phyloP scores from a whole-genome alignment of 306 rosid species.

The Dryas drummondii region DNA sequence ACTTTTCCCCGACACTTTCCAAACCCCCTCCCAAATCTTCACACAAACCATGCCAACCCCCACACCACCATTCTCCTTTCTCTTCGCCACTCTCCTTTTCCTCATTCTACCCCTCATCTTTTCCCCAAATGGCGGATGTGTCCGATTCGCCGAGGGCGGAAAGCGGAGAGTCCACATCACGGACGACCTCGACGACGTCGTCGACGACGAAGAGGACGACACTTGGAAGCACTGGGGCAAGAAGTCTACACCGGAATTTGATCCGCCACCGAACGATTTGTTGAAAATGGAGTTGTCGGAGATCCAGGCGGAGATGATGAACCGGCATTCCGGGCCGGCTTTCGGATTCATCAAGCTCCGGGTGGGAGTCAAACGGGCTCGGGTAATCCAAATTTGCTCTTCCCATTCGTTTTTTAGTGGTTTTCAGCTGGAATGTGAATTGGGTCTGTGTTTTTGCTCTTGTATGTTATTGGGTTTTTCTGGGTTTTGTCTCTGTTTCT shows the following conservation, averaged over 20 bases:
- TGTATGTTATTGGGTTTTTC: slow-evolving; percentile 6
- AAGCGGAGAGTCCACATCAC: slow-evolving; percentile 68
- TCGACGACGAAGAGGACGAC: slow-evolving; percentile 91
- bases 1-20: too few species aligned
- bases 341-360: slow-evolving; percentile 89
- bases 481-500: background rate
- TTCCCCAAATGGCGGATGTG: slow-evolving; percentile 21
- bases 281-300: slow-evolving; percentile 58
- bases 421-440: slow-evolving; percentile 13
- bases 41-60: slow-evolving; percentile 28
- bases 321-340: slow-evolving; percentile 63
- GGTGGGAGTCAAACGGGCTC: slow-evolving; percentile 55
- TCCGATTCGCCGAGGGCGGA: slow-evolving; percentile 43
- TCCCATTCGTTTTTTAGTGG: background rate
- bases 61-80: slow-evolving; percentile 8
- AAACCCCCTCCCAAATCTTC: background rate
- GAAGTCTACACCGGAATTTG: slow-evolving; percentile 40
- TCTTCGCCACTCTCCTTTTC: slow-evolving; percentile 25
- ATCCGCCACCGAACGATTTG: slow-evolving; percentile 51
- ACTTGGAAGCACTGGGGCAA: slow-evolving; percentile 87
- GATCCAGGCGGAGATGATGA: slow-evolving; percentile 78
- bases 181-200: slow-evolving; percentile 82
- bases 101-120: slow-evolving; percentile 26
- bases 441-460: background rate
- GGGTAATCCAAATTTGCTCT: slow-evolving; percentile 33